Percentiles rank a stretch among this genome's conserved stretches.
phyloP scores from a whole-genome alignment of 116 monocot genomes.

The Thalassia testudinum region DNA sequence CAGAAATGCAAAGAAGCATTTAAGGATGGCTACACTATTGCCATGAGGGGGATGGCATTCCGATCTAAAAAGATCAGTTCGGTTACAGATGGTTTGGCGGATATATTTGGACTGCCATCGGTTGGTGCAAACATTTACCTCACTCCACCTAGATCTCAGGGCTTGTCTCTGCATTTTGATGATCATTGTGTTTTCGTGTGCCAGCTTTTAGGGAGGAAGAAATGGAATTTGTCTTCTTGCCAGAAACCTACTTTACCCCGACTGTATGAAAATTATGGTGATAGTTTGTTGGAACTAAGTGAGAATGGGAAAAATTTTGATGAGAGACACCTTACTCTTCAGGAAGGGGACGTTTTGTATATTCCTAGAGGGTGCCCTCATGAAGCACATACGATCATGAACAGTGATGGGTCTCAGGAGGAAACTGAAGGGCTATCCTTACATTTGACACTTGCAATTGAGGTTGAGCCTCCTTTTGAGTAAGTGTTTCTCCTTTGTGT shows the following conservation, averaged over 20 bases:
- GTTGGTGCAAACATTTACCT: constrained; percentile 76
- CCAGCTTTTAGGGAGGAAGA: constrained; percentile 54
- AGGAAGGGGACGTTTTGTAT: constrained; percentile 71
- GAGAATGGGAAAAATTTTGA: constrained; percentile 6
- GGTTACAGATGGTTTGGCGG: constrained; percentile 30
- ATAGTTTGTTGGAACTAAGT: too few relatives aligned
- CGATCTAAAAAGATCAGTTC: constrained; percentile 41
- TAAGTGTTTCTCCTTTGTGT: too few relatives aligned
- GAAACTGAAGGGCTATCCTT: constrained; percentile 26
- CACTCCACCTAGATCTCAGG: constrained; percentile 72
- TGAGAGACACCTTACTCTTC: constrained; percentile 19
- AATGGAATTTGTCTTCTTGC: constrained; percentile 33
- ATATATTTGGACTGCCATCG: constrained; percentile 77
- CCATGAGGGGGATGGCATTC: constrained; percentile 68
- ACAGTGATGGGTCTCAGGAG: constrained; percentile 10
- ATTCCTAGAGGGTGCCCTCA: constrained; percentile 82
- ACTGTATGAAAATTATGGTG: constrained; percentile 41
- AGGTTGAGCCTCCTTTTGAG: constrained; percentile 92
- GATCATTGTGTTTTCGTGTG: constrained; percentile 94
- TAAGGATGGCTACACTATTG: constrained; percentile 54
- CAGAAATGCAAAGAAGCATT: constrained; percentile 47
- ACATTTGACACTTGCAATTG: constrained; percentile 87
- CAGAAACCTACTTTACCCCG: constrained; percentile 35
- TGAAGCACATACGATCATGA: constrained; percentile 47
- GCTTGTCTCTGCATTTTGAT: constrained; percentile 66